A percentile compares a stretch with the other conserved stretches of the same genome.
Conservation (phyloP, 371 early-diverging fungal genomes). For the Apophysomyces variabilis region DNA sequence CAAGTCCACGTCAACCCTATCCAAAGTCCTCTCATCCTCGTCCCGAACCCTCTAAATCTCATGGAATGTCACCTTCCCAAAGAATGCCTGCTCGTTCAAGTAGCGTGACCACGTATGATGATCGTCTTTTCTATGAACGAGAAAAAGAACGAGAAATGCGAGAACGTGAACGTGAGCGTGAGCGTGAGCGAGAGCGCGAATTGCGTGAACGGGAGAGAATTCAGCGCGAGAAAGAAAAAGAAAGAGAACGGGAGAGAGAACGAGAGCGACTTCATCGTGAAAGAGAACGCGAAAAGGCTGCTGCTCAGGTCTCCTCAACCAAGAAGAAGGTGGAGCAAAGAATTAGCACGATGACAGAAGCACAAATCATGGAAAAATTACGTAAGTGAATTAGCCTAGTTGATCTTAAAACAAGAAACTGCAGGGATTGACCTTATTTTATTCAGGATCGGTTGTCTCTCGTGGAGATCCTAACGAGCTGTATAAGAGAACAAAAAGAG, state of each 20-base stretch:
- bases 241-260: slow-evolving; percentile 36
- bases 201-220: slow-evolving; percentile 11
- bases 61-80: slow-evolving; percentile 19
- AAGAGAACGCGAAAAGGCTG: slow-evolving; percentile 44
- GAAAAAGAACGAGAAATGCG: slow-evolving; percentile 15
- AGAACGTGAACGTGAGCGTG: slow-evolving; percentile 30
- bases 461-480: slow-evolving; percentile 83
- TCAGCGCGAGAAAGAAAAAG: slow-evolving; percentile 27
- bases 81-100: slow-evolving; percentile 15
- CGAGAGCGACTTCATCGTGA: slow-evolving; percentile 24
- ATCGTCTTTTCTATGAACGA: slow-evolving; percentile 14
- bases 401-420: neutral
- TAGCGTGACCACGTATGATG: slow-evolving; percentile 20
- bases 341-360: slow-evolving; percentile 86
- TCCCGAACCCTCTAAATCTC: slow-evolving; percentile 40
- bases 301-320: slow-evolving; percentile 33
- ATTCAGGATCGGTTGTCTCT: slow-evolving; percentile 71
- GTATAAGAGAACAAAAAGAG: slow-evolving; percentile 90
- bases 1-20: slow-evolving; percentile 13
- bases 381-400: slow-evolving; percentile 37
- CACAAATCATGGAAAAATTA: slow-evolving; percentile 90
- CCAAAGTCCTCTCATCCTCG: slow-evolving; percentile 26
- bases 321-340: slow-evolving; percentile 69
- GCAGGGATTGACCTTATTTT: neutral
- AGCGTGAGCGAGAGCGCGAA: slow-evolving; percentile 25